Conservation (phyloP, 148 eudicot genomes). For the Vaccinium vitisidaea region DNA sequence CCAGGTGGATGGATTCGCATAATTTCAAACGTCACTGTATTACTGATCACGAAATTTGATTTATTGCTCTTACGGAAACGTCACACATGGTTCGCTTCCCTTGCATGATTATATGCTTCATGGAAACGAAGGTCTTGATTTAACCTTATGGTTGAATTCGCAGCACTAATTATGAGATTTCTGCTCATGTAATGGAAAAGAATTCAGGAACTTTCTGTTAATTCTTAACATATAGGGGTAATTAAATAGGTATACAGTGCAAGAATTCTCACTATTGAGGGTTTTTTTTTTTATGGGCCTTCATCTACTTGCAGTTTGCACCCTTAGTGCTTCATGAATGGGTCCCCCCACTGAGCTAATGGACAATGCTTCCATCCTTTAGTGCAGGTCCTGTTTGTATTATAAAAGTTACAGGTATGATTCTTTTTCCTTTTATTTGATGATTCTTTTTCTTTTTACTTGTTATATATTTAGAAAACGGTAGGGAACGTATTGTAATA, state of each 20-base stretch:
- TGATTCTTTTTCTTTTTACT: not conserved
- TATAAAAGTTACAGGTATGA: not conserved
- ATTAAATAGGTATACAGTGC: not conserved
- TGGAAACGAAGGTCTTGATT: not conserved
- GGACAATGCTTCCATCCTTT: slow-evolving; percentile 12
- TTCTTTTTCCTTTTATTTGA: no score
- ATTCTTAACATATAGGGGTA: no score
- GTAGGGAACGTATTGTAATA: not conserved
- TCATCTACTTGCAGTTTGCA: slow-evolving; percentile 24
- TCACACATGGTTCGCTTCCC: not conserved
- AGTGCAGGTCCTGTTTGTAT: slow-evolving; percentile 29
- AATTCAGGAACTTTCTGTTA: not conserved
- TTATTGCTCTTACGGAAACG: not conserved
- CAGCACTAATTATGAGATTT: slow-evolving; percentile 3
- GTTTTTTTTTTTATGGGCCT: not conserved
- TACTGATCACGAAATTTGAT: not conserved
- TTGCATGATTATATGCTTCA: not conserved
- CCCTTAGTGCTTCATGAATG: slow-evolving; percentile 29
- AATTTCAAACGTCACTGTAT: not conserved
- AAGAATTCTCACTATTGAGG: slow-evolving; percentile 4
- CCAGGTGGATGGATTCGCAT: not conserved
- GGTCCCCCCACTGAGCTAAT: slow-evolving; percentile 30
- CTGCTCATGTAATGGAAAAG: not conserved
- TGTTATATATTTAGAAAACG: no score
- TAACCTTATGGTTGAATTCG: not conserved